Evolutionary conservation across 495 filamentous ascomycete genomes (phyloP).

Genomic region (Aspergillus biplanus): DNA sequence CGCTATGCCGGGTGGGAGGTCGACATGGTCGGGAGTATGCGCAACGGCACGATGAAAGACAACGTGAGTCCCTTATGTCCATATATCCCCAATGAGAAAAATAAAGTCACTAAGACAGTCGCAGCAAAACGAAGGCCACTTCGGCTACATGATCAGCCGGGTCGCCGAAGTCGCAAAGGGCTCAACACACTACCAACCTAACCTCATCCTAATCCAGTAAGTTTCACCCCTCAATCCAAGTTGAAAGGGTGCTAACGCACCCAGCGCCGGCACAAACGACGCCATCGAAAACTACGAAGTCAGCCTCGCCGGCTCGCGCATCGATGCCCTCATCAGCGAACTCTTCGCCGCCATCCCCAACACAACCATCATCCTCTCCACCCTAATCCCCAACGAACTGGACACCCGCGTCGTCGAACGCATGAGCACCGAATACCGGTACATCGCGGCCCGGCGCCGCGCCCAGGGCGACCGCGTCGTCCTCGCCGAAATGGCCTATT

Average conservation of each 20-base stretch:
- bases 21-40: constrained; percentile 54
- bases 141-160: constrained; percentile 50
- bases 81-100: not conserved
- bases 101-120: no score
- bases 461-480: constrained; percentile 37
- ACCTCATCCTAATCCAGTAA: constrained; percentile 51
- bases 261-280: constrained; percentile 54
- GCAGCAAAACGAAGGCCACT: constrained; percentile 54
- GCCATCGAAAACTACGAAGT: constrained; percentile 41
- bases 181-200: constrained; percentile 43
- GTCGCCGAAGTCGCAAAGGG: constrained; percentile 39
- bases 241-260: not conserved
- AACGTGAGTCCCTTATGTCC: constrained; percentile 34
- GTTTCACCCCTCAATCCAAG: not conserved
- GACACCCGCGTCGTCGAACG: constrained; percentile 21
- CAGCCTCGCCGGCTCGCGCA: constrained; percentile 29
- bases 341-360: constrained; percentile 42
- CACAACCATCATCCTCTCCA: constrained; percentile 53
- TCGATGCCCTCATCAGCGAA: constrained; percentile 38
- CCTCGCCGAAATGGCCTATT: constrained; percentile 52
- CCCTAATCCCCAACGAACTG: constrained; percentile 44
- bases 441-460: constrained; percentile 36
- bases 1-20: constrained; percentile 44
- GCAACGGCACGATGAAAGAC: constrained; percentile 52
- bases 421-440: constrained; percentile 44